Percentiles rank a stretch among this genome's conserved stretches.
These are phyloP conservation scores for Penicillium carneum DNA, from an alignment of 2,329 filamentous ascomycete genomes.

Conservation along the genomic window DNA sequence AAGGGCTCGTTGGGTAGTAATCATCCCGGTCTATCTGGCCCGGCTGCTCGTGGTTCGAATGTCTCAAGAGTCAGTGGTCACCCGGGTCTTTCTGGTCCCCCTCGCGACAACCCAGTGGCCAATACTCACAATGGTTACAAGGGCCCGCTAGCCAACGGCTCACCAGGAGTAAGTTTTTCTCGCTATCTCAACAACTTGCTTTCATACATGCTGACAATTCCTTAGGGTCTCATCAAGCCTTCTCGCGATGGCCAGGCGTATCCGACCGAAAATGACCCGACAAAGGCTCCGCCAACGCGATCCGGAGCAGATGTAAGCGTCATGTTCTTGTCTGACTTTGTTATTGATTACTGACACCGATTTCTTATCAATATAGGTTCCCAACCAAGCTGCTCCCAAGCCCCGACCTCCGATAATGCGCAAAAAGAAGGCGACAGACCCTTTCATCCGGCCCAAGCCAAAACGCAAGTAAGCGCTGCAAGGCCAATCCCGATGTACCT, in stretches of 20 bases:
- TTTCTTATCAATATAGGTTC: constrained; percentile 30
- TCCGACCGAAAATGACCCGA: constrained; percentile 33
- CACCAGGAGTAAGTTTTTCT: constrained; percentile 27
- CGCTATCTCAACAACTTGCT: constrained; percentile 1
- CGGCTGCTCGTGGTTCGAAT: constrained; percentile 2
- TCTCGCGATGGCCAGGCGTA: constrained; percentile 48
- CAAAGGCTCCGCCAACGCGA: constrained; percentile 27
- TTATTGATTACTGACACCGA: constrained; percentile 16
- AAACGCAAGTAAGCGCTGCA: constrained; percentile 34
- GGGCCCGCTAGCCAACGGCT: constrained; percentile 26
- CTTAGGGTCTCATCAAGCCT: constrained; percentile 51
- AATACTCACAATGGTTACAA: constrained; percentile 23
- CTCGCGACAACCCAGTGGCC: background rate
- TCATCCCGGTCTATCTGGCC: constrained; percentile 11
- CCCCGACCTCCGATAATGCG: constrained; percentile 44
- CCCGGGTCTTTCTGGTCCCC: constrained; percentile 1
- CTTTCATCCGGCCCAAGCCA: constrained; percentile 53
- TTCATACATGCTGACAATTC: constrained; percentile 35
- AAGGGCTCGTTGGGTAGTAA: constrained; percentile 16
- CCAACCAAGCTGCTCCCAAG: constrained; percentile 25
- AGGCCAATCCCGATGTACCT: background rate
- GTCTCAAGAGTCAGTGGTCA: background rate
- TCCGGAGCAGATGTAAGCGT: constrained; percentile 35
- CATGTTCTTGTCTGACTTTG: constrained; percentile 6
- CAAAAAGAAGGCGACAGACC: constrained; percentile 51